Percentiles rank a stretch among this genome's conserved stretches.
These are phyloP conservation scores for Toxicodendron radicans DNA, from an alignment of 345 rosid species.

Conservation along the genomic window DNA sequence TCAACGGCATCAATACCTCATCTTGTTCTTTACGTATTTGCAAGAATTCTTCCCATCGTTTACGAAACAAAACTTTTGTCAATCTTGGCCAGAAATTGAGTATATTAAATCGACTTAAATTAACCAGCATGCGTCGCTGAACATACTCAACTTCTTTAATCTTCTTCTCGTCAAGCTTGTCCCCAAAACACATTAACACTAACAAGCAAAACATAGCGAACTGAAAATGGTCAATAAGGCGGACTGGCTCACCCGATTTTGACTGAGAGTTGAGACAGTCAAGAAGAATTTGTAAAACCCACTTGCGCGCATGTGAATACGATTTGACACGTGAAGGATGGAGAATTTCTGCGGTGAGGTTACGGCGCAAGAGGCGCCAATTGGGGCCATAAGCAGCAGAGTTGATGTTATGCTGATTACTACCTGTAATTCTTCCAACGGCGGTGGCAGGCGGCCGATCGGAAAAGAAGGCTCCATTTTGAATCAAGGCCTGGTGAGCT, in stretches of 20 bases:
- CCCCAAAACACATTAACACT: slow-evolving; percentile 1
- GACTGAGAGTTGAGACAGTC: neutral
- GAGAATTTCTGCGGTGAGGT: neutral
- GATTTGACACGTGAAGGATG: neutral
- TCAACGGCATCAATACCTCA: neutral
- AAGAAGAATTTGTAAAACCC: neutral
- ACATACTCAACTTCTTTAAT: neutral
- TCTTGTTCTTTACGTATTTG: neutral
- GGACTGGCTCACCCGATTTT: neutral
- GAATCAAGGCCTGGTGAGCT: slow-evolving; percentile 16
- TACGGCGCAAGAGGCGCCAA: slow-evolving; percentile 11
- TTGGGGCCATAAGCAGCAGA: slow-evolving; percentile 7
- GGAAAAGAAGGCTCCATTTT: slow-evolving; percentile 12
- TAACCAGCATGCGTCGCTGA: neutral
- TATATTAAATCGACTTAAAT: neutral
- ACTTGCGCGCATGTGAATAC: neutral
- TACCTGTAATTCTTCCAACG: neutral
- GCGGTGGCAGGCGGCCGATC: neutral
- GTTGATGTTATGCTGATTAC: neutral
- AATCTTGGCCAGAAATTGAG: slow-evolving; percentile 12
- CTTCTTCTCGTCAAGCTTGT: neutral
- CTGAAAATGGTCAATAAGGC: slow-evolving; percentile 5
- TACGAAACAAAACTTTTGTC: slow-evolving; percentile 2
- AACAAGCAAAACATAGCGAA: slow-evolving; percentile 11
- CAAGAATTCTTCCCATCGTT: slow-evolving; percentile 9